Evolutionary conservation across 805 yeast species (phyloP), one percentile per base, ranked within the genome.

Genomic region (Wickerhamomyces hampshirensis): DNA sequence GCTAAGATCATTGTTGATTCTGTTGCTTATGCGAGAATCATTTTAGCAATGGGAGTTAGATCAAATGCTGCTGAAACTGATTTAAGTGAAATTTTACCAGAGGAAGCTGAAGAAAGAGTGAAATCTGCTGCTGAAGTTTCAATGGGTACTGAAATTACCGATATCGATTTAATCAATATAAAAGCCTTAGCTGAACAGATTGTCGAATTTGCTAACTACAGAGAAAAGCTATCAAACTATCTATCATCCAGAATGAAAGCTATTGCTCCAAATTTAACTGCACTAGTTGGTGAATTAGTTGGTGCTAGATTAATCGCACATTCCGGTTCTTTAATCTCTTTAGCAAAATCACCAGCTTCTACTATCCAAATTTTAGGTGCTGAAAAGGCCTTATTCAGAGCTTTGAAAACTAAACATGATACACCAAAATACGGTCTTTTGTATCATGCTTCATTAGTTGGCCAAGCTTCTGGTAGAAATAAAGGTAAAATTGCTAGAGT

Each of bases 401-500:
- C 98, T 45, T 79, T 93, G 59, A 93, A 93, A 75, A 93, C 98
- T 42, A 93, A 93, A 68, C 96, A 89, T 57, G 96, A 93, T 65
- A 93, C 98, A 44, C 98, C 98, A 60, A 93, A 93, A 66, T 93
- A 93, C 60, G 98, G 98, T 71, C 73, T 93, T 56, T 73, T 93
- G 52, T 93, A 93, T 73, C 98, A 93, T 62, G 96, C 98, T 40
- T 86, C 96, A 21, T 73, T 93, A 47, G 94, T 93, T 51, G 98
- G 98, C 48, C 96, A 91, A 73, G 98, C 98, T 40, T 75, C 95
- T 34, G 96, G 96, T 67, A 84, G 84, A 68, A 93, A 93, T 72
- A 93, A 93, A 75, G 98, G 98, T 71, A 93, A 89, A 73, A 87
- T 93, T 62, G 98, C 98, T 40, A 83, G 98, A 72, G 96, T 93